Base-by-base conservation (phyloP, 129 eudicot species). In the Flaveria bidentis region DNA sequence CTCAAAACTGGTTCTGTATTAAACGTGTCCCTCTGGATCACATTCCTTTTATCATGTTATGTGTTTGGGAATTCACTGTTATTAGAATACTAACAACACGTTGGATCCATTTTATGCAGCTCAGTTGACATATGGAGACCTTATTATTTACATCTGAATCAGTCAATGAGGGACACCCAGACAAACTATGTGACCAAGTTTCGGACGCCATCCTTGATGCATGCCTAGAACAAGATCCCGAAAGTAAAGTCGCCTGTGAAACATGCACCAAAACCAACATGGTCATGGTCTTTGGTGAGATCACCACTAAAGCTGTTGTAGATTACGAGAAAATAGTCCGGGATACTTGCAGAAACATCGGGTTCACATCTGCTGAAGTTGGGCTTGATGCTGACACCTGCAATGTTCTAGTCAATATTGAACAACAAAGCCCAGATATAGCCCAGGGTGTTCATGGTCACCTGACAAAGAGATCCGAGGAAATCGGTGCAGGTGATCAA, bases 401-500 rank as follows among this genome's bases (percentile, higher is more conserved):
- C 85, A 87, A 83, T 15, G 87, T 86, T 28, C 82, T 86, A 4
- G 90, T 86, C 84, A 86, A 86, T 71, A 86, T 86, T 20, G 90
- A 86, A 73, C 87, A 86, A 78, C 90, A 86, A 58, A 86, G 87
- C 69, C 88, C 91, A 4, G 91, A 84, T 60, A 87, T 87, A 11
- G 88, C 91, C 42, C 91, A 87, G 71, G 91, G 91, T 36, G 91
- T 87, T 50, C 91, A 87, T 16, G 91, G 92, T 55, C 92, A 87
- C 52, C 85, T 87, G 75, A 87, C 89, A 20, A 87, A 87, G 73
- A 87, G 80, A 51, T 86, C 92, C 2, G 89, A 87, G 64, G 92
- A 87, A 46, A 87, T 87, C 23, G 89, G 89, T 75, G 92, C 92
- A 23, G 92, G 89, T 67, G 92, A 85, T 45, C 89, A 79, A 77